A percentile compares a stretch with the other conserved stretches of the same genome.
These are phyloP conservation scores for Pseudisothecium myosuroides DNA, from an alignment of 225 moss, liverwort and hornwort species.

Conservation along the genomic window DNA sequence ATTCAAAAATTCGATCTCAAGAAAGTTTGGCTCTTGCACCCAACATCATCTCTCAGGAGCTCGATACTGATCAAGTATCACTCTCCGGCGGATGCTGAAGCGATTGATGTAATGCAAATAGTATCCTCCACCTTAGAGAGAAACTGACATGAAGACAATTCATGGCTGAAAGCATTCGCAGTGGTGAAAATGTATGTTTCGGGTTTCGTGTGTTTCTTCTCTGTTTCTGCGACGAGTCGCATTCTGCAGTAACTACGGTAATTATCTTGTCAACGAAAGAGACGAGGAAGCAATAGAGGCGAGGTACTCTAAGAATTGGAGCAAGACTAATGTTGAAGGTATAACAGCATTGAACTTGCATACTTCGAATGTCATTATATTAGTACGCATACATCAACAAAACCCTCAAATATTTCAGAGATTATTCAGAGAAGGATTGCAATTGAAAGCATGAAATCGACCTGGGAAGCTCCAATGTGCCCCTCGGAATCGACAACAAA, in stretches of 20 bases:
- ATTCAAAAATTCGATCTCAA: neutral
- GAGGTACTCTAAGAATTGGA: neutral
- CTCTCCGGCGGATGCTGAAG: neutral
- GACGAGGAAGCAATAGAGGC: neutral
- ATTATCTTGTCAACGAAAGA: neutral
- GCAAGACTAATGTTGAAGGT: neutral
- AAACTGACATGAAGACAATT: neutral
- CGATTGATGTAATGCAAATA: neutral
- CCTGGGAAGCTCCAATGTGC: neutral
- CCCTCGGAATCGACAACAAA: neutral
- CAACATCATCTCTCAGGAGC: neutral
- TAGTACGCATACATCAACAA: neutral
- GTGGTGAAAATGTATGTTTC: neutral
- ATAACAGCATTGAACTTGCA: neutral
- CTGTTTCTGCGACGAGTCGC: neutral
- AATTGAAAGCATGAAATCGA: neutral
- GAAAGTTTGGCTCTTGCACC: neutral
- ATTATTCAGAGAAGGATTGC: neutral
- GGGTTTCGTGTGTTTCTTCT: neutral
- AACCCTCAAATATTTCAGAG: neutral
- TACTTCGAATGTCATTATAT: neutral
- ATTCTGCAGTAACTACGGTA: neutral
- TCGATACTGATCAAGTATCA: neutral
- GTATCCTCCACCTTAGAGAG: neutral
- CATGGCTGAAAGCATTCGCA: neutral